These are phyloP conservation scores for Nannochloropsis gaditana DNA, from an alignment of 108 stramenopile genomes.

Conservation along the genomic window DNA sequence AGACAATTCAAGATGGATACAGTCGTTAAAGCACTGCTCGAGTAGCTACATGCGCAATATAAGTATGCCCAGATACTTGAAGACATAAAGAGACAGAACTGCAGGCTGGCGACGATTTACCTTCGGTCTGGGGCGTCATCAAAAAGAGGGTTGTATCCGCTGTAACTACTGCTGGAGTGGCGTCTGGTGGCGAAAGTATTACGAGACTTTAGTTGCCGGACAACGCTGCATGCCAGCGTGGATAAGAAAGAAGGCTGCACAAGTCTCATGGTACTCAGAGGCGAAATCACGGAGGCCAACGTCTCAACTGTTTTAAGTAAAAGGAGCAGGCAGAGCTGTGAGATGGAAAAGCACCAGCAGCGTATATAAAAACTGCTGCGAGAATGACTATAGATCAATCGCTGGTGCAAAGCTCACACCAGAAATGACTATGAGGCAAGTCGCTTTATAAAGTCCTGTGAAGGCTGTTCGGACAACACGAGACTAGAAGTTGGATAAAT, in stretches of 20 bases:
- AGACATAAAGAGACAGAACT: not conserved
- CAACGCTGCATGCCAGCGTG: not conserved
- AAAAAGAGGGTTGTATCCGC: not conserved
- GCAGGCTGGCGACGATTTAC: not conserved
- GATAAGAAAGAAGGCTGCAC: not conserved
- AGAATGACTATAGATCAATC: not conserved
- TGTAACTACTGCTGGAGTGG: not conserved
- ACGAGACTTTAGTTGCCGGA: no score
- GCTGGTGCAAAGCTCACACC: no score
- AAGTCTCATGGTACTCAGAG: not conserved
- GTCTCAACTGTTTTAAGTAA: not conserved
- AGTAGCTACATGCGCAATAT: no score
- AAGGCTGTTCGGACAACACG: no score
- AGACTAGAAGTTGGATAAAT: no score
- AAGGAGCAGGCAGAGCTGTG: not conserved
- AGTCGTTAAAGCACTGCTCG: no score
- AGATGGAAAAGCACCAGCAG: not conserved
- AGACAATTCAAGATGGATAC: no score
- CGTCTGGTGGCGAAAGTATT: not conserved
- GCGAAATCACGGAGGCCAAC: not conserved
- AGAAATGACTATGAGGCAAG: no score
- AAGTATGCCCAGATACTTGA: not conserved
- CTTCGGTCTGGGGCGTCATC: slow-evolving; percentile 7
- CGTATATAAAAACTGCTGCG: not conserved
- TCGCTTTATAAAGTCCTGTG: no score